phyloP scores from a whole-genome alignment of 176 grass and related monocot genomes.

The Triticum dicoccoides region DNA sequence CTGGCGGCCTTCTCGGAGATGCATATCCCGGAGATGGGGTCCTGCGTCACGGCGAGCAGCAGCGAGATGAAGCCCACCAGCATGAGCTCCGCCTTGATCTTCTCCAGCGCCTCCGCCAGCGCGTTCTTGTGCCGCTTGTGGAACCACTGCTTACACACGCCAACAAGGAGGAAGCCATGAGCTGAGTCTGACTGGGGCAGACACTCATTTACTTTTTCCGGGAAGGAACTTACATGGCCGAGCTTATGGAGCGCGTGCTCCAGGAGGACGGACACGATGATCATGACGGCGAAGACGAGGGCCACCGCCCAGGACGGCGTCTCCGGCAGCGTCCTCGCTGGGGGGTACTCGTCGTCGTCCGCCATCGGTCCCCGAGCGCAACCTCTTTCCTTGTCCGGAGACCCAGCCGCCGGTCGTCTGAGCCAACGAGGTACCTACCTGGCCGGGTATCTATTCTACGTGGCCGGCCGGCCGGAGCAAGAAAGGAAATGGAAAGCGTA shows the following conservation, averaged over 20 bases:
- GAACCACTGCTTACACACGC: slow-evolving; percentile 58
- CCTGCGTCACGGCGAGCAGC: slow-evolving; percentile 63
- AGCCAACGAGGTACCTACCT: not conserved
- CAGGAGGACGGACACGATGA: slow-evolving; percentile 61
- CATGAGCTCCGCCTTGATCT: slow-evolving; percentile 97
- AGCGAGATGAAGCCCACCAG: slow-evolving; percentile 83
- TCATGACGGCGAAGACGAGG: slow-evolving; percentile 53
- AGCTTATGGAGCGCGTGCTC: slow-evolving; percentile 73
- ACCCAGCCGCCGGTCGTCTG: not conserved
- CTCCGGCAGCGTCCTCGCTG: slow-evolving; percentile 26
- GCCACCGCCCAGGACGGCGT: slow-evolving; percentile 88
- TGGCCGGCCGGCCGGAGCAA: not conserved
- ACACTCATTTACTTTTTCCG: not conserved
- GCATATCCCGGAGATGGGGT: slow-evolving; percentile 67
- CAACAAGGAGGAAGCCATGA: too few relatives aligned
- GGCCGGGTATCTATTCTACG: not conserved
- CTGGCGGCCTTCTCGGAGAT: slow-evolving; percentile 37
- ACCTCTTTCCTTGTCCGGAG: not conserved
- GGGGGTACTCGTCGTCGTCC: too few relatives aligned
- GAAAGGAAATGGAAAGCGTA: too few relatives aligned
- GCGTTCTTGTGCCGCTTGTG: slow-evolving; percentile 67
- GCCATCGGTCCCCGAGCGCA: too few relatives aligned
- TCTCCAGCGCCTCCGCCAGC: slow-evolving; percentile 77
- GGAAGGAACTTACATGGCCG: slow-evolving; percentile 40
- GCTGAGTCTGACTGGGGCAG: too few relatives aligned